These are phyloP conservation scores for Lathyrus sativus DNA, from an alignment of 306 rosid genomes.

Conservation along the genomic window DNA sequence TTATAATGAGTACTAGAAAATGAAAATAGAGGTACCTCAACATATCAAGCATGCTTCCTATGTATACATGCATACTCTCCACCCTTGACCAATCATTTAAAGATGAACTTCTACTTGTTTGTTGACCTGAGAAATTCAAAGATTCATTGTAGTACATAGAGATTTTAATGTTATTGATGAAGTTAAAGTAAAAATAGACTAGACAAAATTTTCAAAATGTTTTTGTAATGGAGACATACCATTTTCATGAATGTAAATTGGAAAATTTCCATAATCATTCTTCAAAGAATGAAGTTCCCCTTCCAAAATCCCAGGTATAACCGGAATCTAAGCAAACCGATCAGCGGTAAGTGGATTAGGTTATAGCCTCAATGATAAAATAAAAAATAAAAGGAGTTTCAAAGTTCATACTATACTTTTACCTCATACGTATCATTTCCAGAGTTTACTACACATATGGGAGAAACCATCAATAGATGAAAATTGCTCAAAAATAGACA, in stretches of 20 bases:
- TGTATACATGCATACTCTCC: conserved; percentile 46
- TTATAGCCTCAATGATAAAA: no score
- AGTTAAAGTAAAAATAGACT: neutral
- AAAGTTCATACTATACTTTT: conserved; percentile 4
- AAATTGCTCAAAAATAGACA: no score
- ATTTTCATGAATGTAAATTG: conserved; percentile 60
- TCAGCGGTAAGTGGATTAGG: conserved; percentile 4
- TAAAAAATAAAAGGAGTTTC: neutral
- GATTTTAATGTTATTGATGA: neutral
- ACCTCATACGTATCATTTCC: conserved; percentile 41
- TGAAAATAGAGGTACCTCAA: conserved; percentile 53
- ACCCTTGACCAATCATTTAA: conserved; percentile 62
- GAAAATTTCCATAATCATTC: conserved; percentile 49
- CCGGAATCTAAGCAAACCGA: conserved; percentile 45
- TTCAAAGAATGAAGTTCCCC: conserved; percentile 39
- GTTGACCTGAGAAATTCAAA: conserved; percentile 47
- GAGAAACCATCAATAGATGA: no score
- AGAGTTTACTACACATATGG: conserved; percentile 1
- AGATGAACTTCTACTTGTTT: conserved; percentile 50
- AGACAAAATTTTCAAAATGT: no score
- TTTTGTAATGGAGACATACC: conserved; percentile 30
- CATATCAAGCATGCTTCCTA: conserved; percentile 46
- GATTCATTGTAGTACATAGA: neutral
- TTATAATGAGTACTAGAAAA: neutral
- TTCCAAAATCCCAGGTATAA: conserved; percentile 43